A percentile compares a stretch with the other conserved stretches of the same genome.
Conservation (phyloP, 768 basidiomycete genomes). For the Asterophora lycoperdoides region DNA sequence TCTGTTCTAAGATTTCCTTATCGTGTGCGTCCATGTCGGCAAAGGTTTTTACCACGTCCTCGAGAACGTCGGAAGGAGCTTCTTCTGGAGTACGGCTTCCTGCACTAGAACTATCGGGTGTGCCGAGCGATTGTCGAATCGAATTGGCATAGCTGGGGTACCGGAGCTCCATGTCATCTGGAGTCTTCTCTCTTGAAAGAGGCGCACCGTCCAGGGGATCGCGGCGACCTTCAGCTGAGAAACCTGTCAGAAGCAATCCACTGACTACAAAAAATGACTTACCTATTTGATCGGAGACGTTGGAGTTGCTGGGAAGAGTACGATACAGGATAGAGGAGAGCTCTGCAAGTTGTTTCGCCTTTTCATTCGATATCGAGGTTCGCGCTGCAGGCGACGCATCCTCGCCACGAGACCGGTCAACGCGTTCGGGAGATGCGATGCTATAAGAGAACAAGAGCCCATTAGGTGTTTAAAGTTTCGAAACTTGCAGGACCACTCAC, state of each 20-base stretch:
- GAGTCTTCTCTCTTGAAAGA: background rate
- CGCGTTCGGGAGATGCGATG: background rate
- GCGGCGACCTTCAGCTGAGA: background rate
- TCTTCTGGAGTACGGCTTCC: conserved; percentile 10
- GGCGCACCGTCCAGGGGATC: background rate
- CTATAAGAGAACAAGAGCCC: background rate
- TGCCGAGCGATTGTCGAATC: conserved; percentile 9
- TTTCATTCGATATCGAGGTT: background rate
- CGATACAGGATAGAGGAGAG: background rate
- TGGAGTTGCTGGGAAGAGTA: background rate
- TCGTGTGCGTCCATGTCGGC: conserved; percentile 11
- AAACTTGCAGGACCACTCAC: background rate
- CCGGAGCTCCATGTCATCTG: background rate
- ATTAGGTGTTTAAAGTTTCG: no score
- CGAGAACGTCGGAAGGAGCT: conserved; percentile 11
- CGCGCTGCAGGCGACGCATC: background rate
- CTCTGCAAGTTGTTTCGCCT: background rate
- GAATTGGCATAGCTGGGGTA: background rate
- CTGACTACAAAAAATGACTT: background rate
- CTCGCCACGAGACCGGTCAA: background rate
- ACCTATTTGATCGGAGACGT: background rate
- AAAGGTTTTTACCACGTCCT: conserved; percentile 14
- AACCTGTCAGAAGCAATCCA: background rate
- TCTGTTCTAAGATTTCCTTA: conserved; percentile 5
- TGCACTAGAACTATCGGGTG: conserved; percentile 17